Base-by-base conservation (phyloP, 2,329 filamentous ascomycete genomes). In the Neonectria hederae region DNA sequence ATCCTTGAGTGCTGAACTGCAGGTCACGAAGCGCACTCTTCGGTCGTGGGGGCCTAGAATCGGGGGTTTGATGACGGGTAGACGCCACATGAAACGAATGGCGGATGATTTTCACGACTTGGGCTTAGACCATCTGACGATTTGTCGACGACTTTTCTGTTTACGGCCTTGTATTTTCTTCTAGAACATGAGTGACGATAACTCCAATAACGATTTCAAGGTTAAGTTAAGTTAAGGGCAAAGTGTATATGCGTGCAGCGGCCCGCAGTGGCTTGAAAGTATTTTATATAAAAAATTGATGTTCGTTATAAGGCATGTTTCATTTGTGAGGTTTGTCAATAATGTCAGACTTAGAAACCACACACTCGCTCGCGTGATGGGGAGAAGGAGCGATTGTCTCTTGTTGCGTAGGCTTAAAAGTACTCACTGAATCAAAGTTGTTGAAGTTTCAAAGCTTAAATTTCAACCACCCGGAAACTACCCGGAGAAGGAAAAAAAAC, bases 21-120 rank as follows among this genome's bases (percentile, higher is more conserved):
- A 45, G 55, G 55, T 22, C 61, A 63, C 21, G 51, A 43, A 30
- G 51, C 32, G 51, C 51, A 24, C 7, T 22, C 28, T 30, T 19
- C 42, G n/a, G 26, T 53, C 22, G 54, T 38, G 40, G 30, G 21
- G 48, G 32, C 35, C 46, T 5, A 35, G 22, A 35, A 24, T 14
- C n/a, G 9, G 26, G 46, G 28, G 35, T 32, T 26, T 40, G 32
- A 21, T 53, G 13, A 2, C 32, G 14, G 32, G 30, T 21, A 53
- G 14, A 53, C 32, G 51, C 51, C 32, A 53, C 30, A n/a, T 19
- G n/a, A 19, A 51, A 51, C 26, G 26, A 5, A 51, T 7, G 11
- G 11, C 48, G 48, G 14, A 49, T 38, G 54, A 49, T 54, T 42
- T 56, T 38, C 7, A 26, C 32, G 19, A 32, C 14, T 38, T 53